Evolutionary conservation across 805 yeast genomes (phyloP).

Genomic region (Yamadazyma phyllophila): DNA sequence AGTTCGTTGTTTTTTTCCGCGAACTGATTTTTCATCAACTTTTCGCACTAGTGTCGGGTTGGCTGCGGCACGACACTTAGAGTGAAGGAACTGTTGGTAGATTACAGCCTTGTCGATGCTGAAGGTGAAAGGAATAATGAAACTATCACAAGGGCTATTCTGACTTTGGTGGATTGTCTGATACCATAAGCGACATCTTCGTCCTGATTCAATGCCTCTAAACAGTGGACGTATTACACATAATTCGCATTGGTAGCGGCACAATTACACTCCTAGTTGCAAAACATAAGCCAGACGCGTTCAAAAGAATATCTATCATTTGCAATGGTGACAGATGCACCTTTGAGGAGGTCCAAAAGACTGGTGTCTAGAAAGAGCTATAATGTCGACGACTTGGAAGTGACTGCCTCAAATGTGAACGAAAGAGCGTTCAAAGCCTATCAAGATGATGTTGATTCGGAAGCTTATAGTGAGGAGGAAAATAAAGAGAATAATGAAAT

Average conservation of each 20-base stretch:
- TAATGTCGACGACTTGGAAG: background rate
- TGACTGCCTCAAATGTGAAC: background rate
- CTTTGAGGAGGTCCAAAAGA: background rate
- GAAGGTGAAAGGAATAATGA: too few relatives aligned
- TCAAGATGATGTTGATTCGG: background rate
- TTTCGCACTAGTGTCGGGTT: too few relatives aligned
- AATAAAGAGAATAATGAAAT: background rate
- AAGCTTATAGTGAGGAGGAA: too few relatives aligned
- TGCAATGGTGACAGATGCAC: background rate
- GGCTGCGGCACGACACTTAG: too few relatives aligned
- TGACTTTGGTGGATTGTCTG: too few relatives aligned
- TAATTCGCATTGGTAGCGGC: constrained; percentile 1
- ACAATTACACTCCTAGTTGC: background rate
- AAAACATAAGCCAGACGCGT: background rate
- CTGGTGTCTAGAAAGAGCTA: background rate
- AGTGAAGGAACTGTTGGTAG: too few relatives aligned
- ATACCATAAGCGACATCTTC: too few relatives aligned
- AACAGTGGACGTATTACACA: background rate
- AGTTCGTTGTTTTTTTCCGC: constrained; percentile 1
- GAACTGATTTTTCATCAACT: background rate
- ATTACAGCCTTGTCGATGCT: too few relatives aligned
- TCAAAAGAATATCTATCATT: background rate
- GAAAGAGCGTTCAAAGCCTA: background rate
- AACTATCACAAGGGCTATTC: too few relatives aligned
- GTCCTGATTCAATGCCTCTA: background rate